phyloP scores from a whole-genome alignment of 116 monocot species.

The Papilionanthe hybrid region DNA sequence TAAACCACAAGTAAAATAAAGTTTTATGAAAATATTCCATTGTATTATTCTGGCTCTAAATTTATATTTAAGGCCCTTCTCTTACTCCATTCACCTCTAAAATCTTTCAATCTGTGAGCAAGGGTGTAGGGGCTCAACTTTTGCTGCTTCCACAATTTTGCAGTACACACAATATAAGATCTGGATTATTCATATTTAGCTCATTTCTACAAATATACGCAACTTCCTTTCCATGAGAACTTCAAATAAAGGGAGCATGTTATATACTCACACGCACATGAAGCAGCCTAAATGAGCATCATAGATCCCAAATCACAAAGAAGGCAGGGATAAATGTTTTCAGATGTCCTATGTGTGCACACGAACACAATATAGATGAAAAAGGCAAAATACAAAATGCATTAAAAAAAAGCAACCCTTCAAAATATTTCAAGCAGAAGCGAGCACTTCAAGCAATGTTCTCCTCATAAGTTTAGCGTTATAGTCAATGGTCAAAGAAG shows the following conservation, averaged over 20 bases:
- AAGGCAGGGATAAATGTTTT: neutral
- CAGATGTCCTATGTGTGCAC: neutral
- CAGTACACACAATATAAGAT: no score
- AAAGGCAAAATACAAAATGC: no score
- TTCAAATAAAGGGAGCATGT: no score
- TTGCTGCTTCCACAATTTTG: slow-evolving; percentile 1
- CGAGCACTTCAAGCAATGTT: no score
- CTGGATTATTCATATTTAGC: no score
- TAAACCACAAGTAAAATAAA: neutral
- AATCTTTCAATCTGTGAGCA: neutral
- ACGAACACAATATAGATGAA: neutral
- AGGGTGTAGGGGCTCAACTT: neutral
- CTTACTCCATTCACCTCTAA: neutral
- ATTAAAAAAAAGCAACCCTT: no score
- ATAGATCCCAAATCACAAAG: neutral
- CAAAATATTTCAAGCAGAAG: no score
- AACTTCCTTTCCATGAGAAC: no score
- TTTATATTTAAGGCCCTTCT: neutral
- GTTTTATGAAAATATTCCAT: neutral
- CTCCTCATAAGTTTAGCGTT: no score
- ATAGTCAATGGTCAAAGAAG: no score
- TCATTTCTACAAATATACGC: no score
- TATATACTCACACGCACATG: neutral
- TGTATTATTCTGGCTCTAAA: neutral
- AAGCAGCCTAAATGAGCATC: neutral